phyloP scores from a whole-genome alignment of 345 rosid species.

The Gossypium ekmanianum region DNA sequence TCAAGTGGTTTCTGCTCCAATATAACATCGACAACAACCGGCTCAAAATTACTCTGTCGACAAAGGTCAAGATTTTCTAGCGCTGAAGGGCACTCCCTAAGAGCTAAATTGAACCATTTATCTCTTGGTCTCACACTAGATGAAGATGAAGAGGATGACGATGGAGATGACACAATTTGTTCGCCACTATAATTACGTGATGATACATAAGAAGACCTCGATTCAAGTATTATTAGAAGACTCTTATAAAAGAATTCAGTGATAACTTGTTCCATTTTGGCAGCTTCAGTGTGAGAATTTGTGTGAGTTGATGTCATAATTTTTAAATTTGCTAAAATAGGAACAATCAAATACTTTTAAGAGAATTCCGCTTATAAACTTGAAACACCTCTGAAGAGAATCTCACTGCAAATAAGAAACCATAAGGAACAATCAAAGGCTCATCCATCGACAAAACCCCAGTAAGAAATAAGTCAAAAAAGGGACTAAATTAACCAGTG shows the following conservation, averaged over 20 bases:
- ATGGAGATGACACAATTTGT: conserved; percentile 66
- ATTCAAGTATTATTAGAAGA: conserved; percentile 84
- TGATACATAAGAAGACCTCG: conserved; percentile 79
- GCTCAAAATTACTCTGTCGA: conserved; percentile 64
- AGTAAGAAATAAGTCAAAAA: background rate
- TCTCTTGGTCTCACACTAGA: conserved; percentile 83
- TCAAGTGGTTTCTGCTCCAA: conserved; percentile 53
- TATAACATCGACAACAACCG: conserved; percentile 81
- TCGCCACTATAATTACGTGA: conserved; percentile 82
- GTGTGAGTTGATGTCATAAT: conserved; percentile 55
- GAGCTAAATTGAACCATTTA: conserved; percentile 92
- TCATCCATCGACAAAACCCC: background rate
- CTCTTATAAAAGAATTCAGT: conserved; percentile 88
- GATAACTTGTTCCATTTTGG: conserved; percentile 78
- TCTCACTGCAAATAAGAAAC: conserved; percentile 25
- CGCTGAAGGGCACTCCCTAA: conserved; percentile 80
- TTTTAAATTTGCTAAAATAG: background rate
- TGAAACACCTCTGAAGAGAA: background rate
- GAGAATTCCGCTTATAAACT: background rate
- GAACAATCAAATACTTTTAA: conserved; percentile 16
- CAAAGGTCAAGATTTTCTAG: conserved; percentile 78
- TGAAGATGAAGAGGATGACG: conserved; percentile 75
- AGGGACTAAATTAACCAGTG: background rate
- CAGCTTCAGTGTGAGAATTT: conserved; percentile 54
- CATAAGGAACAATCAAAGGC: conserved; percentile 8